phyloP scores from a whole-genome alignment of 2,329 filamentous ascomycete genomes.

The Monosporascus sp. region DNA sequence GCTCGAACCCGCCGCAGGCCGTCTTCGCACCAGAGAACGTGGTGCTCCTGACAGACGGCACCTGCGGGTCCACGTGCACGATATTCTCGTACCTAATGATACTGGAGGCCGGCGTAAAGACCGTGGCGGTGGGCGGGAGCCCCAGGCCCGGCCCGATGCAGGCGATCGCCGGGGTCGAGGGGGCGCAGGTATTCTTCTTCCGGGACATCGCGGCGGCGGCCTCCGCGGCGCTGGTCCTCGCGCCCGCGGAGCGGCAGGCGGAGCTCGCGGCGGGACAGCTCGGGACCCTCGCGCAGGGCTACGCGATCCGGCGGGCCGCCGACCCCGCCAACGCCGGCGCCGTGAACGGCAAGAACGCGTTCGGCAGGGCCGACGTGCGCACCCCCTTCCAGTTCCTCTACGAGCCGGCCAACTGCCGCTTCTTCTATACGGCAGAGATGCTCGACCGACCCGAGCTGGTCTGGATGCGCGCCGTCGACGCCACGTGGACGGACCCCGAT shows the following conservation, averaged over 20 bases:
- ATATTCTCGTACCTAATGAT: slow-evolving; percentile 51
- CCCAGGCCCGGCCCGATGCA: slow-evolving; percentile 41
- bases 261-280: slow-evolving; percentile 20
- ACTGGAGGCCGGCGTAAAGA: slow-evolving; percentile 41
- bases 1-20: slow-evolving; percentile 36
- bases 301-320: slow-evolving; percentile 25
- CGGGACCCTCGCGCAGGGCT: slow-evolving; percentile 27
- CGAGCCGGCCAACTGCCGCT: slow-evolving; percentile 38
- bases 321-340: slow-evolving; percentile 18
- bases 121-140: slow-evolving; percentile 42
- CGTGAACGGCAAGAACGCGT: slow-evolving; percentile 33
- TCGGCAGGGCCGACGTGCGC: slow-evolving; percentile 22
- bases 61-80: slow-evolving; percentile 50
- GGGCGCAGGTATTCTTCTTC: slow-evolving; percentile 32
- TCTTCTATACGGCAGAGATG: slow-evolving; percentile 42
- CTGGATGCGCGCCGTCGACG: slow-evolving; percentile 35
- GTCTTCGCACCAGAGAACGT: slow-evolving; percentile 48
- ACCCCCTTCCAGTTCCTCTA: slow-evolving; percentile 41
- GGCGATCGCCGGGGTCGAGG: slow-evolving; percentile 44
- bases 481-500: slow-evolving; percentile 29
- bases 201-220: slow-evolving; percentile 23
- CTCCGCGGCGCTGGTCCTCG: slow-evolving; percentile 19
- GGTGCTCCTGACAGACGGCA: slow-evolving; percentile 48
- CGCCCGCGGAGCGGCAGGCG: slow-evolving; percentile 10
- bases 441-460: slow-evolving; percentile 32